Conservation (phyloP, 78 protist genomes). For the Goniomonas avonlea region DNA sequence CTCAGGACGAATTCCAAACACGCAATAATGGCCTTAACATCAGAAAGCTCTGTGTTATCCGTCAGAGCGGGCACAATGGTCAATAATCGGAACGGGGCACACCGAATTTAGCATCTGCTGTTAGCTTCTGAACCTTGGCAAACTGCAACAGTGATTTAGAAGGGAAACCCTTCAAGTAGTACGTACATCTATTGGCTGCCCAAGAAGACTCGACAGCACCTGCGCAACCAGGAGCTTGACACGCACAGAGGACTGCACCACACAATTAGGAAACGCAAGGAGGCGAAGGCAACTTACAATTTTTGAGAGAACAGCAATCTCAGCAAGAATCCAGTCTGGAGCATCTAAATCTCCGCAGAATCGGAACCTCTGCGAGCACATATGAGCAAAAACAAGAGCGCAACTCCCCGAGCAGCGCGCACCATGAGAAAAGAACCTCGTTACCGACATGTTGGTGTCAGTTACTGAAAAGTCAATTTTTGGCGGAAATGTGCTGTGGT, state of each 20-base stretch:
- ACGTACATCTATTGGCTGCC: slow-evolving; percentile 1
- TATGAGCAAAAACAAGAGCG: too few species aligned
- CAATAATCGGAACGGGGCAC: too few species aligned
- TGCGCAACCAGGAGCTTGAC: not conserved
- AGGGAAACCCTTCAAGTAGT: too few species aligned
- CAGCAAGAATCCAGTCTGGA: slow-evolving; percentile 16
- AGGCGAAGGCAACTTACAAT: not conserved
- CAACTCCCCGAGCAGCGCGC: too few species aligned
- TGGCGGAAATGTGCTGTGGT: too few species aligned
- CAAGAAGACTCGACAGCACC: not conserved
- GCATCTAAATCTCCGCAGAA: slow-evolving; percentile 11
- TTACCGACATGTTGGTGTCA: too few species aligned
- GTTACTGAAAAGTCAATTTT: too few species aligned
- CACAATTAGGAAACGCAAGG: not conserved
- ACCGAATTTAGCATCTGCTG: not conserved
- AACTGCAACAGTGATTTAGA: too few species aligned
- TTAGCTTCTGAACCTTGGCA: slow-evolving; percentile 9
- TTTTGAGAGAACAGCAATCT: not conserved
- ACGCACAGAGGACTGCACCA: not conserved
- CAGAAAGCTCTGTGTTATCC: not conserved
- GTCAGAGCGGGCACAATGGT: too few species aligned
- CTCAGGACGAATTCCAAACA: not conserved
- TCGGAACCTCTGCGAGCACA: not conserved
- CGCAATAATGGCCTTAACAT: not conserved
- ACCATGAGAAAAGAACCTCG: too few species aligned